Evolutionary conservation across 768 basidiomycete species (phyloP).

Genomic region (Mycena chlorophos): DNA sequence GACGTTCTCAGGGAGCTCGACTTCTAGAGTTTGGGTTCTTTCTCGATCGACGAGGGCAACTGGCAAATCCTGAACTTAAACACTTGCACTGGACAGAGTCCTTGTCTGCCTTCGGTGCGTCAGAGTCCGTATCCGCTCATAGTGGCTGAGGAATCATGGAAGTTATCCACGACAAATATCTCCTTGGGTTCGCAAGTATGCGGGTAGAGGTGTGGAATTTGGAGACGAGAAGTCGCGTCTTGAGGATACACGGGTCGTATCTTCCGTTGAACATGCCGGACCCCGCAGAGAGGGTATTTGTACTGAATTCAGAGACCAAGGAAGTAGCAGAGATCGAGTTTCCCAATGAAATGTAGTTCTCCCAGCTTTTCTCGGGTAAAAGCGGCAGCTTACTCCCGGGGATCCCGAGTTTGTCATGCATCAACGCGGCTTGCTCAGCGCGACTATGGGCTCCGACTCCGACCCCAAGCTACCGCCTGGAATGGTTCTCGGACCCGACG

Average conservation of each 20-base stretch:
- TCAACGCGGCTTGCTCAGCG: too few species aligned
- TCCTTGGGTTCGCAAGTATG: constrained; percentile 73
- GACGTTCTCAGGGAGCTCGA: neutral
- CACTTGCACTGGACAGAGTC: constrained; percentile 72
- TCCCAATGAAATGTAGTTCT: neutral
- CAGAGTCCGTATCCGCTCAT: neutral
- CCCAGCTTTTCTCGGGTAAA: too few species aligned
- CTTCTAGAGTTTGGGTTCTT: constrained; percentile 74
- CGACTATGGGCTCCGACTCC: too few species aligned
- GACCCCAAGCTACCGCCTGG: too few species aligned
- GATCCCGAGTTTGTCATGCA: too few species aligned
- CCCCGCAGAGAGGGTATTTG: neutral
- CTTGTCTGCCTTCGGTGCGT: constrained; percentile 70
- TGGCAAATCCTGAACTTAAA: constrained; percentile 64
- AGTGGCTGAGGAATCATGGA: neutral
- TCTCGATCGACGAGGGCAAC: constrained; percentile 74
- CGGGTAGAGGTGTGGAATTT: constrained; percentile 79
- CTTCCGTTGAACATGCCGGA: constrained; percentile 16
- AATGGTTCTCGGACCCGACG: too few species aligned
- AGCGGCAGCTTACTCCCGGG: too few species aligned
- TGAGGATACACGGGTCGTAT: constrained; percentile 59
- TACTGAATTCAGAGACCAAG: neutral
- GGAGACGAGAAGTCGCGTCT: constrained; percentile 64
- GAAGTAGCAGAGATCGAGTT: neutral
- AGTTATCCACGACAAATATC: constrained; percentile 64